Percentiles rank a stretch among this genome's conserved stretches.
Conservation (phyloP, 441 rosid genomes). For the Populus hybrid region DNA sequence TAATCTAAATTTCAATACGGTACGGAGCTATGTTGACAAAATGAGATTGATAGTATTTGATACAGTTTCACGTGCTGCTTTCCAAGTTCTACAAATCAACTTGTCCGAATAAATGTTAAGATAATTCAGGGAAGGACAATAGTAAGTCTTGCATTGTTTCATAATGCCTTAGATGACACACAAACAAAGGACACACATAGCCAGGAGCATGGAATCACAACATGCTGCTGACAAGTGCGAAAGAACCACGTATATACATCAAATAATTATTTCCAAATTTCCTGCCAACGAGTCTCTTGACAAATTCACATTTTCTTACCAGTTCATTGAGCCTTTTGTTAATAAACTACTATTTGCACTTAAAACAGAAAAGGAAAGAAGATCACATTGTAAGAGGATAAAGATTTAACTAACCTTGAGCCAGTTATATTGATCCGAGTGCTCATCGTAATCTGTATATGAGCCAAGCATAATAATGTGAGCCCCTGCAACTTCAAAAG, state of each 20-base stretch:
- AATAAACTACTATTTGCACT: not conserved
- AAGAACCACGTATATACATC: not conserved
- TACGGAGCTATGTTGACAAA: not conserved
- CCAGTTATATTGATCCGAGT: constrained; percentile 81
- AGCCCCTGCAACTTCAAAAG: constrained; percentile 85
- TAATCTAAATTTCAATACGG: not conserved
- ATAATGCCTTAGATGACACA: not conserved
- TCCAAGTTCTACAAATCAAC: not conserved
- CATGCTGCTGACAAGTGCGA: not conserved
- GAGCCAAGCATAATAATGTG: constrained; percentile 93
- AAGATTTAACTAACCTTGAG: constrained; percentile 52
- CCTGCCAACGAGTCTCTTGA: not conserved
- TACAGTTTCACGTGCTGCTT: not conserved
- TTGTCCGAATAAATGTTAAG: not conserved
- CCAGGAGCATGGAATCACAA: not conserved
- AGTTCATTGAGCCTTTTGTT: not conserved
- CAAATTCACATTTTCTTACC: not conserved
- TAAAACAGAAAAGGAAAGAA: not conserved
- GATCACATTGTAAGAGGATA: constrained; percentile 3
- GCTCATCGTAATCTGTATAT: constrained; percentile 61
- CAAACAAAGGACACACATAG: not conserved
- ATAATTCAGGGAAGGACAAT: not conserved
- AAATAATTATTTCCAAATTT: not conserved
- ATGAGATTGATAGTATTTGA: not conserved
- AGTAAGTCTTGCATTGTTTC: not conserved